Base-by-base conservation (phyloP, 768 basidiomycete species). In the Mycena kentingensis region DNA sequence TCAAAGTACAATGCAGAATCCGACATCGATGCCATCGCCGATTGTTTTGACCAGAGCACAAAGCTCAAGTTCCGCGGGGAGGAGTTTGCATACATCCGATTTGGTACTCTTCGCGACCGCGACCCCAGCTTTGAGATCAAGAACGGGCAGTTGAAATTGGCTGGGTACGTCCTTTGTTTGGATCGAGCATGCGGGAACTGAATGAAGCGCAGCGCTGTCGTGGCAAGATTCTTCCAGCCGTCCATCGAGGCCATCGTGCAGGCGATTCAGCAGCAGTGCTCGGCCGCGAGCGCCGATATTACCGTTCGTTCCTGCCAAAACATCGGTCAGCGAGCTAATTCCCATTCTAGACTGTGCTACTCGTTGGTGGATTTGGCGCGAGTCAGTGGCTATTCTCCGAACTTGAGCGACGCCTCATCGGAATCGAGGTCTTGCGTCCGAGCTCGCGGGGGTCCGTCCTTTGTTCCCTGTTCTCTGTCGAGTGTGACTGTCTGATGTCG, bases 361-460 rank as follows among this genome's bases (percentile, higher is more conserved):
- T 82, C 12, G 79, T 83, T 3, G 80, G 81, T 6, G 80, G 79
- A 0, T 82, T 82, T 62, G 74, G 76, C 10, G 76, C 78, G 1
- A 81, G 73, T 51, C 73, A 77, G 37, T 81, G 73, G 71, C 62
- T 83, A 16, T 80, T 76, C 53, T 55, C 65, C 2, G 67, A 70
- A 39, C 69, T 80, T 19, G 72, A 74, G 43, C 57, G 51, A 27
- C 70, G 15, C 46, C 60, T 4, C 34, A 21, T 6, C 26, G 69
- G 3, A 67, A 70, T 81, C 31, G 61, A 45, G 21, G 57, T 79
- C 31, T 70, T 66, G 41, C 67, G 78, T 19, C 78, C 78, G 0
- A 79, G 81, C 54, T 68, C 65, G 26, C 73, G 76, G 38, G 61
- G 77, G 80, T 82, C 60, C 38, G 80, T 70, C 13, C 3, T 49